Evolutionary conservation across 2,329 filamentous ascomycete genomes (phyloP), one percentile per base, ranked within the genome.

Genomic region (Trichoderma endophyticum): DNA sequence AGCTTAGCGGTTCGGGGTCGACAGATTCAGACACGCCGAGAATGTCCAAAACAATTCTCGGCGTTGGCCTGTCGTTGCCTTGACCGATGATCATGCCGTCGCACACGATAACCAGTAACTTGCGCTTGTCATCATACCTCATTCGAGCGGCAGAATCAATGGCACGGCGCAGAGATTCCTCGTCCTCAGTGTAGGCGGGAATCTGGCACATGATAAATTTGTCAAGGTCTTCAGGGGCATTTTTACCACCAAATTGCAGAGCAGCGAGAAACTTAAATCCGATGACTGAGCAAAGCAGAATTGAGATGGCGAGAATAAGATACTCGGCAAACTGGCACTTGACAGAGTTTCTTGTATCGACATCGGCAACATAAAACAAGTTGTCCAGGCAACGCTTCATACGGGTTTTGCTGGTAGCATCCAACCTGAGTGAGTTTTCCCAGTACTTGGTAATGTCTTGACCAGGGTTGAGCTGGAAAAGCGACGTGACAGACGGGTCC

Each of bases 41-140:
- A 85, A 99, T 99, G 78, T 99, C 96, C 70, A 99, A 87, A 28
- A 99, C 95, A 76, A 99, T 99, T 73, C 95, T 91, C 57, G 96
- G 96, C 0, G 96, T 99, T 7, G 96, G 94, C 73, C 94, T 90
- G 81, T 99, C 96, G 82, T 99, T 99, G 79, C 96, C 96, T 84
- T 98, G 95, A 78, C 96, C 96, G 75, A 99, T 97, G 85, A 99
- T 99, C 95, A 99, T 98, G 83, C 96, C 96, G 79, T 99, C 96
- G 78, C 96, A 99, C 75, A 99, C 87, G 73, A 99, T 87, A 75
- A 97, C 90, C 30, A 99, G 86, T 14, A 99, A 87, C 85, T 99
- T 99, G 79, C 96, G 93, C 85, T 99, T 99, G 80, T 99, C 95
- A 78, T 99, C 96, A 79, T 99, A 99, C 76, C 91, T 91, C 94